Conservation (phyloP, 768 basidiomycete species). For the Suillus placidus region DNA sequence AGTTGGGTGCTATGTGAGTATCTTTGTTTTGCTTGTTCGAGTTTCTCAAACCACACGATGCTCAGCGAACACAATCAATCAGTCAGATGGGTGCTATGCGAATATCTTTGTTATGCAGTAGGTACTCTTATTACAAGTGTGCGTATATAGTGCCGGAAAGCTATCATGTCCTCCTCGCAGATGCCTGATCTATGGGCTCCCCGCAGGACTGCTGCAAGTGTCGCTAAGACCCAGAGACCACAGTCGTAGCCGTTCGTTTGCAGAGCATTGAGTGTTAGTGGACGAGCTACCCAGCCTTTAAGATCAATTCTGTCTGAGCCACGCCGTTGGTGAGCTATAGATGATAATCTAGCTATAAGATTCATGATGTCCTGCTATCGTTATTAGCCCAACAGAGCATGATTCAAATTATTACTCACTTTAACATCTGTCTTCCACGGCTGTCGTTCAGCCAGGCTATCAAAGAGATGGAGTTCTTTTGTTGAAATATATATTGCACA, state of each 20-base stretch:
- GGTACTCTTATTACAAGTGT: conserved; percentile 5
- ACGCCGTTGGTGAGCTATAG: background rate
- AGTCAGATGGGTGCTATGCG: no score
- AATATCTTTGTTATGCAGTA: no score
- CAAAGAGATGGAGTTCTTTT: conserved; percentile 11
- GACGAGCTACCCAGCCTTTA: background rate
- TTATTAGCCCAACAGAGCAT: no score
- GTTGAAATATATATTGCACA: conserved; percentile 17
- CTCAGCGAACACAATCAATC: no score
- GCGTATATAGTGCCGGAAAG: conserved; percentile 10
- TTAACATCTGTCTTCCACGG: background rate
- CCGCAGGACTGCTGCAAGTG: conserved; percentile 20
- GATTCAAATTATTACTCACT: background rate
- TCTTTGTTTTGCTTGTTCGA: no score
- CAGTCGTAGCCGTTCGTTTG: conserved; percentile 26
- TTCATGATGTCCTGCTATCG: conserved; percentile 3
- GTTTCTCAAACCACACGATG: no score
- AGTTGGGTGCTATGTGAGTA: no score
- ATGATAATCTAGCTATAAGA: background rate
- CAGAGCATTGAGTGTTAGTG: background rate
- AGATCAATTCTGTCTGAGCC: background rate
- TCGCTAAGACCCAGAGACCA: conserved; percentile 28
- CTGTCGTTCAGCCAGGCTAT: conserved; percentile 6
- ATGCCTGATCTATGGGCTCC: conserved; percentile 17
- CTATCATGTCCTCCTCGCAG: conserved; percentile 16